These are phyloP conservation scores for Ambispora gerdemannii DNA, from an alignment of 192 early-diverging fungal species.

Conservation along the genomic window DNA sequence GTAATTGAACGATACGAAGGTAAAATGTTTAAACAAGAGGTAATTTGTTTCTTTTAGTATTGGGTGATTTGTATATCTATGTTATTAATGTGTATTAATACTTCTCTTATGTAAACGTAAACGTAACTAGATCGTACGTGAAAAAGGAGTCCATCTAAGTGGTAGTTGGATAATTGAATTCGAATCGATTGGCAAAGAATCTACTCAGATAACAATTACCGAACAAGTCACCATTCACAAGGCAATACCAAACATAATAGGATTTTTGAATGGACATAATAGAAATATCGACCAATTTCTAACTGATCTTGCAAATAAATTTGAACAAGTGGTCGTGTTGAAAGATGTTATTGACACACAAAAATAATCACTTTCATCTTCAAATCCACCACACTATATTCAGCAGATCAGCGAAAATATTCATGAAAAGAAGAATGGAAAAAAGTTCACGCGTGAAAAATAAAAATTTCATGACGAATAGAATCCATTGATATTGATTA, in stretches of 20 bases:
- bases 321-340: conserved; percentile 3
- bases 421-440: no score
- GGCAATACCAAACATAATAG: neutral
- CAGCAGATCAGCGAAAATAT: no score
- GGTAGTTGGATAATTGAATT: conserved; percentile 18
- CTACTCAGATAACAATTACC: neutral
- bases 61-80: no score
- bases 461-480: no score
- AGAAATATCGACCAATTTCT: conserved; percentile 9
- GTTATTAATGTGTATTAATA: neutral
- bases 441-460: no score
- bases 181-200: neutral
- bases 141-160: conserved; percentile 1
- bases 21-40: conserved; percentile 4
- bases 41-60: no score
- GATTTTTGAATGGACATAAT: neutral
- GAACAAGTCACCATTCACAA: neutral
- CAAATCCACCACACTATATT: no score
- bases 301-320: neutral
- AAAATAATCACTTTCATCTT: no score
- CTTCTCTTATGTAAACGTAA: neutral
- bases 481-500: no score
- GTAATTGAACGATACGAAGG: neutral
- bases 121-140: conserved; percentile 7
- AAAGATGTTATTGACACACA: neutral